Conservation (phyloP, 2,329 filamentous ascomycete genomes). For the Plectosphaerella sp. region DNA sequence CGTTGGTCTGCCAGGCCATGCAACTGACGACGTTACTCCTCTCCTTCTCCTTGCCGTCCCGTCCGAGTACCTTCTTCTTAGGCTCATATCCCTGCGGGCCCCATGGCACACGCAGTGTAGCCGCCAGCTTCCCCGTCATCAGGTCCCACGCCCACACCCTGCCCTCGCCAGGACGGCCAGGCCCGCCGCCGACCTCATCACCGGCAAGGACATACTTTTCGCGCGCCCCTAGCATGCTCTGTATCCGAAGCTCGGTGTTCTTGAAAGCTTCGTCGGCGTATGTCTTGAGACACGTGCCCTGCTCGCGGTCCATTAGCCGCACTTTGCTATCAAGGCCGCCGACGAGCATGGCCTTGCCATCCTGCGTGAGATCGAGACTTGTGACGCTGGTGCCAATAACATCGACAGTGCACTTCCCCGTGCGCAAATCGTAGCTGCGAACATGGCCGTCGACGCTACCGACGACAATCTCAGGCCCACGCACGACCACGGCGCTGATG, state of each 20-base stretch:
- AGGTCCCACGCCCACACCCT: slow-evolving; percentile 80
- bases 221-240: slow-evolving; percentile 68
- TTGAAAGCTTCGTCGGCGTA: slow-evolving; percentile 56
- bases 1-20: slow-evolving; percentile 57
- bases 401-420: slow-evolving; percentile 67
- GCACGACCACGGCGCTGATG: slow-evolving; percentile 46
- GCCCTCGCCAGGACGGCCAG: slow-evolving; percentile 38
- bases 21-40: slow-evolving; percentile 58
- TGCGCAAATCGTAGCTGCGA: slow-evolving; percentile 76
- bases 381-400: slow-evolving; percentile 70
- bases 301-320: slow-evolving; percentile 74
- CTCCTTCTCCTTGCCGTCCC: slow-evolving; percentile 56
- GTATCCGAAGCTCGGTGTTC: slow-evolving; percentile 70
- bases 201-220: slow-evolving; percentile 79
- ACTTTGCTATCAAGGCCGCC: slow-evolving; percentile 72
- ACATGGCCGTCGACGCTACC: slow-evolving; percentile 84
- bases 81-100: slow-evolving; percentile 43
- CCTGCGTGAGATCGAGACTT: slow-evolving; percentile 64
- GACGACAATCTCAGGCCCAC: slow-evolving; percentile 56
- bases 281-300: slow-evolving; percentile 67
- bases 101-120: slow-evolving; percentile 57
- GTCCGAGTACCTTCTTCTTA: slow-evolving; percentile 50
- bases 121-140: slow-evolving; percentile 63
- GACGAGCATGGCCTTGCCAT: slow-evolving; percentile 71
- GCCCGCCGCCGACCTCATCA: slow-evolving; percentile 56